Evolutionary conservation across 2,329 filamentous ascomycete genomes (phyloP).

Genomic region (Stenocarpella maydis): DNA sequence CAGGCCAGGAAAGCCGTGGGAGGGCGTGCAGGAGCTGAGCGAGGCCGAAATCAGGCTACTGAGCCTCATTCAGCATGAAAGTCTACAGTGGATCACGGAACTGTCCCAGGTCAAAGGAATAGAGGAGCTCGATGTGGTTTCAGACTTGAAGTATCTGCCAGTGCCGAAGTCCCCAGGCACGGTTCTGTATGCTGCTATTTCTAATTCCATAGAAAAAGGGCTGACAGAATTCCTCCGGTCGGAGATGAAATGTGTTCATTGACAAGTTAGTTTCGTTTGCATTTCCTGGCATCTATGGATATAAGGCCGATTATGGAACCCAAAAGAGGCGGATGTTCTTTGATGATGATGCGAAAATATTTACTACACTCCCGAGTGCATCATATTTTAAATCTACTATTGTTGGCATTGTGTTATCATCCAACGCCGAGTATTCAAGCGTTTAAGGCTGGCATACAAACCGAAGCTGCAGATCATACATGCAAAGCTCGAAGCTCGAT

Average conservation of each 20-base stretch:
- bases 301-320: background rate
- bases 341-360: background rate
- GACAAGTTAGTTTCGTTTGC: background rate
- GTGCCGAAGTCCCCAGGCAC: constrained; percentile 61
- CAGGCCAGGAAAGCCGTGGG: constrained; percentile 56
- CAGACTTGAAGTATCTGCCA: constrained; percentile 63
- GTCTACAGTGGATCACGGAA: constrained; percentile 66
- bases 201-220: constrained; percentile 61
- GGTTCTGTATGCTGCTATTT: constrained; percentile 67
- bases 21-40: constrained; percentile 54
- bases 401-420: too few relatives aligned
- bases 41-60: constrained; percentile 57
- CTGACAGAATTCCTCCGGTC: constrained; percentile 25
- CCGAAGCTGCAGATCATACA: constrained; percentile 4
- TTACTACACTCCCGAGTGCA: background rate
- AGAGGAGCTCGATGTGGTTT: constrained; percentile 58
- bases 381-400: too few relatives aligned
- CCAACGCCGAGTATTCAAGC: too few relatives aligned
- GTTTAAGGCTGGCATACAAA: constrained; percentile 35
- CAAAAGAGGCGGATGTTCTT: background rate
- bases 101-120: constrained; percentile 59
- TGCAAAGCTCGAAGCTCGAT: constrained; percentile 26
- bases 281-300: too few relatives aligned
- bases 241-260: constrained; percentile 5
- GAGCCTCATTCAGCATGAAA: constrained; percentile 54